Evolutionary conservation across 2,329 filamentous ascomycete species (phyloP), one percentile per base, ranked within the genome.

Genomic region (Basipetospora chlamydospora): DNA sequence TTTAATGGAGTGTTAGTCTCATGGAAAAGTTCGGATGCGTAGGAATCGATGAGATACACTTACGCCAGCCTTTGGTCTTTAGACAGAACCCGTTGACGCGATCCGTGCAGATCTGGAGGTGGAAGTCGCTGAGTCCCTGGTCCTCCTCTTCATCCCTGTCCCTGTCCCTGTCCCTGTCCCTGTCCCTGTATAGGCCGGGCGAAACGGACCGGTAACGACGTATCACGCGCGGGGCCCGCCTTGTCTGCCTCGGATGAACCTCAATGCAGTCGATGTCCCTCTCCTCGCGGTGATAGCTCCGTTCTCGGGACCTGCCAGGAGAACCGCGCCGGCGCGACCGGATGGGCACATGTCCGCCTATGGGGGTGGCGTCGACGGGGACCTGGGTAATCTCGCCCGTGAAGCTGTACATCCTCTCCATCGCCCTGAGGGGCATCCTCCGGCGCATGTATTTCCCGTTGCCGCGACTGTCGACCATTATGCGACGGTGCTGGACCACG

Each of bases 81-180:
- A 67, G 56, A 0, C 57, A 55, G 43, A 70, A 73, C 1, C 67
- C 68, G 10, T 61, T 58, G 3, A 67, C 47, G 11, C 57, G 49
- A 17, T 59, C 51, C 1, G 51, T 54, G 1, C 60, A 53, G 35
- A 66, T 47, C 8, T 66, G 47, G 2, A 57, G 52, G 37, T 66
- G 52, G 7, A 59, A 51, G 16, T 63, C 54, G 0, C 49, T 53
- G 20, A 64, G 40, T 8, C 57, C 49, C 26, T 45, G 39, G 8
- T 57, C 49, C 28, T 45, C 42, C 28, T 52, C 48, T n/a, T 40
- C 41, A 9, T 39, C 38, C 7, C n/a, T n/a, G n/a, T n/a, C n/a
- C n/a, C n/a, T 33, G 41, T 12, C 26, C 16, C 8, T 43, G 42
- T 2, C 37, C 40, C 16, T n/a, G n/a, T n/a, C n/a, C n/a, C n/a